These are phyloP conservation scores for Trichosanthes cucumerina DNA, from an alignment of 306 rosid species.

Conservation along the genomic window DNA sequence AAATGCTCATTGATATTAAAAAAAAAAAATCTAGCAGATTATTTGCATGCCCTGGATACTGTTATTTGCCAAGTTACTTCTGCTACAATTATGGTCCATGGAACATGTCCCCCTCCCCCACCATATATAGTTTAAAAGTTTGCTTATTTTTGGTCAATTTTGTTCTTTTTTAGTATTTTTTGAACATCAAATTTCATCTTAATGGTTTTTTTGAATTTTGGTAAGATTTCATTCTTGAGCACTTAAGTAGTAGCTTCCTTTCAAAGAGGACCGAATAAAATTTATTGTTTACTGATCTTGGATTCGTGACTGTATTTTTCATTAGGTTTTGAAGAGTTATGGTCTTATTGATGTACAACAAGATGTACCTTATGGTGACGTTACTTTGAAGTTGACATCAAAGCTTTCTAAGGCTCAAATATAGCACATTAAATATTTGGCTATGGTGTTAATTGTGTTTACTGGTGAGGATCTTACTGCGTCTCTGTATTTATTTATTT, in stretches of 20 bases:
- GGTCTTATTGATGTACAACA: slow-evolving; percentile 54
- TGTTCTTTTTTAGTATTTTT: neutral
- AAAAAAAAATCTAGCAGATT: neutral
- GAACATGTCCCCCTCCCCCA: neutral
- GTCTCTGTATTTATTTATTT: neutral
- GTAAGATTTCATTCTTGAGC: neutral
- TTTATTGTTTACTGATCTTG: neutral
- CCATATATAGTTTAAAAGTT: neutral
- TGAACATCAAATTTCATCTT: neutral
- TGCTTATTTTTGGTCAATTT: neutral
- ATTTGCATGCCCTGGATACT: neutral
- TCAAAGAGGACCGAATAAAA: neutral
- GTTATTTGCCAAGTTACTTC: neutral
- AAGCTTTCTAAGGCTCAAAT: slow-evolving; percentile 38
- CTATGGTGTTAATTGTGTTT: neutral
- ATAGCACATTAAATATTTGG: slow-evolving; percentile 17
- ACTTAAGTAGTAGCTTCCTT: neutral
- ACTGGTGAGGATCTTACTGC: neutral
- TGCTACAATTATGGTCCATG: neutral
- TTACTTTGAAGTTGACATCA: slow-evolving; percentile 45
- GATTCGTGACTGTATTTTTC: slow-evolving; percentile 13
- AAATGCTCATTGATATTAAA: no score
- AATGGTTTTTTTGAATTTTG: neutral
- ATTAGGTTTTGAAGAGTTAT: slow-evolving; percentile 58
- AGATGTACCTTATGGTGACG: slow-evolving; percentile 62